These are phyloP conservation scores for Penicillium sp. DNA, from an alignment of 2,329 filamentous ascomycete species.

Conservation along the genomic window DNA sequence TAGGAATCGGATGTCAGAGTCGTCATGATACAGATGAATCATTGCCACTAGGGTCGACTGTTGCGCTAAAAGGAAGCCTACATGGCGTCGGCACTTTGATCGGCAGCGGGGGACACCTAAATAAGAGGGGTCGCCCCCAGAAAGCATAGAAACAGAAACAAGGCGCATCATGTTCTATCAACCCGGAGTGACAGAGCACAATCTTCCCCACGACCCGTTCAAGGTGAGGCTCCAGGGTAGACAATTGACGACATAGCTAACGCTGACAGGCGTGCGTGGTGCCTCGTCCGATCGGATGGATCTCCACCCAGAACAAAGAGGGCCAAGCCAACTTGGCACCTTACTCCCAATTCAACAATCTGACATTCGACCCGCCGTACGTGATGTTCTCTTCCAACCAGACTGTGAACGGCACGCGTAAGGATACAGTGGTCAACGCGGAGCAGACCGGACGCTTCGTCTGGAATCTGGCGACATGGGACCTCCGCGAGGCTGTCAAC, in stretches of 20 bases:
- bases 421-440: slow-evolving; percentile 59
- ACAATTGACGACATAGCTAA: neutral
- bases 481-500: slow-evolving; percentile 55
- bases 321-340: no score
- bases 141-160: neutral
- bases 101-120: neutral
- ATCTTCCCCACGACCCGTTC: slow-evolving; percentile 57
- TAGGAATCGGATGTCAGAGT: neutral
- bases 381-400: slow-evolving; percentile 61
- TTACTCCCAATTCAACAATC: no score
- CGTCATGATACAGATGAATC: neutral
- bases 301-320: no score
- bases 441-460: slow-evolving; percentile 58
- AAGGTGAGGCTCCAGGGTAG: slow-evolving; percentile 49
- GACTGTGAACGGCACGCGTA: slow-evolving; percentile 48
- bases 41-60: neutral
- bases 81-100: neutral
- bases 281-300: no score
- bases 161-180: slow-evolving; percentile 48
- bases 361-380: no score
- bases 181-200: slow-evolving; percentile 55
- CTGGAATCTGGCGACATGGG: slow-evolving; percentile 62
- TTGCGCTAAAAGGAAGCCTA: neutral
- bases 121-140: neutral
- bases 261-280: slow-evolving; percentile 46